phyloP scores from a whole-genome alignment of 352 stramenopile genomes.

The Phytophthora kernoviae region DNA sequence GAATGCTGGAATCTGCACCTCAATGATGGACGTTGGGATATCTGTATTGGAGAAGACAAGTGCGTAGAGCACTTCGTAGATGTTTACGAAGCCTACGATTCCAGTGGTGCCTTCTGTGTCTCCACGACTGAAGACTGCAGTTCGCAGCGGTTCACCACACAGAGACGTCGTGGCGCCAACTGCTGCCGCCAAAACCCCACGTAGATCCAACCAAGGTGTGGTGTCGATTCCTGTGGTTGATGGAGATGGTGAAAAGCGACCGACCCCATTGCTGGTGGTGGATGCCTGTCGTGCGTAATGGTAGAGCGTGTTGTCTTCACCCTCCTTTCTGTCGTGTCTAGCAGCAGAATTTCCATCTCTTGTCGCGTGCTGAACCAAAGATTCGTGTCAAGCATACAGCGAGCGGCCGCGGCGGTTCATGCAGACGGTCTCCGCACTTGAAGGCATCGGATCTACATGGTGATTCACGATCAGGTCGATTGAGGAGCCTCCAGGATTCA shows the following conservation, averaged over 20 bases:
- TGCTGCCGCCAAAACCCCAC: conserved; percentile 61
- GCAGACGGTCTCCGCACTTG: neutral
- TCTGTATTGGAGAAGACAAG: conserved; percentile 39
- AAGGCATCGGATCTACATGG: conserved; percentile 21
- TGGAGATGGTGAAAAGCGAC: conserved; percentile 14
- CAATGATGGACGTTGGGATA: conserved; percentile 10
- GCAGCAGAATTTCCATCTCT: conserved; percentile 55
- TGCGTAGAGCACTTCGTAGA: conserved; percentile 63
- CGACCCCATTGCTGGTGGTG: neutral
- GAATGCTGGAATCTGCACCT: conserved; percentile 15
- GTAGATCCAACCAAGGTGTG: conserved; percentile 45
- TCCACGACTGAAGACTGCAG: conserved; percentile 34
- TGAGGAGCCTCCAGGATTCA: conserved; percentile 49
- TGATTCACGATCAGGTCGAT: conserved; percentile 49
- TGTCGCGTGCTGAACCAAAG: conserved; percentile 5
- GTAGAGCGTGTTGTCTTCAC: conserved; percentile 70
- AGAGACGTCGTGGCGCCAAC: conserved; percentile 56
- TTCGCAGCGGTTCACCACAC: conserved; percentile 47
- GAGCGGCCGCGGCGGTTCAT: conserved; percentile 23
- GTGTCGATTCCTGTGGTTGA: neutral
- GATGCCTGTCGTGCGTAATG: conserved; percentile 24
- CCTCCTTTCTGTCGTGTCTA: conserved; percentile 74
- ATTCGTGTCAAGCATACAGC: conserved; percentile 1
- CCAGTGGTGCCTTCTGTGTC: conserved; percentile 7
- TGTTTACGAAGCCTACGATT: conserved; percentile 50